These are phyloP conservation scores for Cocos nucifera DNA, from an alignment of 176 grass and related monocot genomes.

Conservation along the genomic window DNA sequence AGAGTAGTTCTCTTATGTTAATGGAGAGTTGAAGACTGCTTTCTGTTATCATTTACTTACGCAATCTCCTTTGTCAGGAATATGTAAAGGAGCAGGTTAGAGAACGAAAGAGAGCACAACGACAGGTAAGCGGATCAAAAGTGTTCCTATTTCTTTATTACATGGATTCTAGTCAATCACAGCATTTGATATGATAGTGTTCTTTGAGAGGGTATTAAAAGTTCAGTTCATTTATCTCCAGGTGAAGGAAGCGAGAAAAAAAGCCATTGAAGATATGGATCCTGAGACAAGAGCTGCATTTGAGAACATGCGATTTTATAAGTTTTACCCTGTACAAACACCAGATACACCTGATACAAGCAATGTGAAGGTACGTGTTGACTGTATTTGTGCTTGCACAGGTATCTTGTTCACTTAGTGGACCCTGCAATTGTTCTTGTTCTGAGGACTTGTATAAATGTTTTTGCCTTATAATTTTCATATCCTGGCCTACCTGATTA, in stretches of 20 bases:
- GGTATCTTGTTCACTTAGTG: no score
- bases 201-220: background rate
- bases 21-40: background rate
- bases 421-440: no score
- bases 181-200: no score
- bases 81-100: constrained; percentile 77
- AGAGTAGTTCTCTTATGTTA: background rate
- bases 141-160: background rate
- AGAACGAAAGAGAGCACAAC: constrained; percentile 54
- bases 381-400: no score
- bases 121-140: constrained; percentile 40
- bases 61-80: constrained; percentile 30
- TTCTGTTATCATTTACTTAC: constrained; percentile 15
- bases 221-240: constrained; percentile 26
- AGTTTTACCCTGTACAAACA: constrained; percentile 75
- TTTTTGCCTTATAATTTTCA: no score
- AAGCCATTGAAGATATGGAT: constrained; percentile 79
- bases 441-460: no score
- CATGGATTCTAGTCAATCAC: no score
- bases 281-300: constrained; percentile 54
- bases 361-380: constrained; percentile 50
- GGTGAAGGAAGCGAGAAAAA: constrained; percentile 75
- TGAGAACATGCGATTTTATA: constrained; percentile 74
- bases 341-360: constrained; percentile 59
- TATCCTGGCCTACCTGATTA: no score